Conservation (phyloP, 2,329 filamentous ascomycete species). For the Hansfordia pulvinata region DNA sequence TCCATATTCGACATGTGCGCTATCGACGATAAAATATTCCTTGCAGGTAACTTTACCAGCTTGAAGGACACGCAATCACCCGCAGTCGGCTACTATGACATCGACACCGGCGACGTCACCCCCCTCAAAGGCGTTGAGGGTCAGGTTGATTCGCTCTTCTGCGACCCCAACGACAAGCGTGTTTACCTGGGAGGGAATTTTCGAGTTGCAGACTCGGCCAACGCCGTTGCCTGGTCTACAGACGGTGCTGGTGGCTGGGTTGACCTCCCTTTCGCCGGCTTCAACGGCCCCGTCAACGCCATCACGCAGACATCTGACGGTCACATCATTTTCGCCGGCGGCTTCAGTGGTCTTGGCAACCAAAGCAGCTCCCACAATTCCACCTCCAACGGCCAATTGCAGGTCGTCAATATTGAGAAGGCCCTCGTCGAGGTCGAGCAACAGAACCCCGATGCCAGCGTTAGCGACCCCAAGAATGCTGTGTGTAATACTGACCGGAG, state of each 20-base stretch:
- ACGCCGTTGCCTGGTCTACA: slow-evolving; percentile 72
- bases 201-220: slow-evolving; percentile 65
- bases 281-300: slow-evolving; percentile 82
- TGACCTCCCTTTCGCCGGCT: slow-evolving; percentile 79
- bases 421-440: slow-evolving; percentile 58
- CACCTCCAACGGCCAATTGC: too few relatives aligned
- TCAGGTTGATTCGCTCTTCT: slow-evolving; percentile 68
- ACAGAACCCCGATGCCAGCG: slow-evolving; percentile 47
- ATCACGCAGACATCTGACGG: slow-evolving; percentile 71
- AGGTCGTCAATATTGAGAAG: slow-evolving; percentile 73
- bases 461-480: slow-evolving; percentile 65
- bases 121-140: slow-evolving; percentile 73
- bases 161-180: slow-evolving; percentile 62
- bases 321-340: slow-evolving; percentile 83
- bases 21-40: slow-evolving; percentile 56
- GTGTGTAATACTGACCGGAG: slow-evolving; percentile 64
- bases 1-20: slow-evolving; percentile 82
- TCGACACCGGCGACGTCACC: slow-evolving; percentile 53
- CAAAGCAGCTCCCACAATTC: slow-evolving; percentile 51
- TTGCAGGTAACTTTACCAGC: slow-evolving; percentile 94
- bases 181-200: slow-evolving; percentile 91
- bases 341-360: slow-evolving; percentile 81
- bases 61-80: slow-evolving; percentile 63
- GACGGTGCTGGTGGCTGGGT: slow-evolving; percentile 53
- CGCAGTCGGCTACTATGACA: slow-evolving; percentile 71